A percentile compares a stretch with the other conserved stretches of the same genome.
Evolutionary conservation across 768 basidiomycete species (phyloP).

Genomic region (Suillus lakei): DNA sequence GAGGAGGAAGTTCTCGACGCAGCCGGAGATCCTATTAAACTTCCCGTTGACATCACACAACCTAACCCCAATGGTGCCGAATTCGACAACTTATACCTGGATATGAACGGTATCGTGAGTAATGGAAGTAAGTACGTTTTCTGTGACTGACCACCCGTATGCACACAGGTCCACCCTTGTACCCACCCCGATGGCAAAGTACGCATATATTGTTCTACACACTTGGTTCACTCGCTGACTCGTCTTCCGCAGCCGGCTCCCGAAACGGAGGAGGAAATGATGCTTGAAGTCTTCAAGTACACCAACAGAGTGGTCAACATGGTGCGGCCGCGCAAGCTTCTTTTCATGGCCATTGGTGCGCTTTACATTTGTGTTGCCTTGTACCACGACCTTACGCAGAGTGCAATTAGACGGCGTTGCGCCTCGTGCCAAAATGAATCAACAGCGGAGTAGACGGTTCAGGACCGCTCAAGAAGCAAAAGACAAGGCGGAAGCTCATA

Average conservation of each 20-base stretch:
- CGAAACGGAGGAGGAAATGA: conserved; percentile 99
- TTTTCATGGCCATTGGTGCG: conserved; percentile 98
- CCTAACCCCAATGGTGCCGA: conserved; percentile 96
- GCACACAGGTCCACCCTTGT: conserved; percentile 88
- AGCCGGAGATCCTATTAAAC: conserved; percentile 65
- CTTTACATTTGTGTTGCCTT: conserved; percentile 12
- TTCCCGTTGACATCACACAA: conserved; percentile 78
- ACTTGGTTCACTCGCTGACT: conserved; percentile 5
- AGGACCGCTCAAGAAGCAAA: conserved; percentile 93
- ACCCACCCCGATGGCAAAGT: conserved; percentile 98
- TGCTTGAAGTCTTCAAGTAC: conserved; percentile 96
- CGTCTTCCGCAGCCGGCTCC: conserved; percentile 74
- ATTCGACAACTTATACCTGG: conserved; percentile 95
- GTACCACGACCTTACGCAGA: conserved; percentile 9
- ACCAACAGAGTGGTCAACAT: conserved; percentile 98
- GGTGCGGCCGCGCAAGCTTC: conserved; percentile 90
- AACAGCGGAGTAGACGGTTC: conserved; percentile 96
- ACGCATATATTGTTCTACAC: conserved; percentile 18
- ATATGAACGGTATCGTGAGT: conserved; percentile 98
- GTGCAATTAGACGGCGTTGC: conserved; percentile 85
- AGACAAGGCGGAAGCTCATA: conserved; percentile 88
- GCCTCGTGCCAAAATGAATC: conserved; percentile 99
- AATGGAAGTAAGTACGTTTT: background rate
- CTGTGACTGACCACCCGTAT: conserved; percentile 8
- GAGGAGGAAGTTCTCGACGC: conserved; percentile 69